These are phyloP conservation scores for Panaeolus cyanescens DNA, from an alignment of 768 basidiomycete species.

Conservation along the genomic window DNA sequence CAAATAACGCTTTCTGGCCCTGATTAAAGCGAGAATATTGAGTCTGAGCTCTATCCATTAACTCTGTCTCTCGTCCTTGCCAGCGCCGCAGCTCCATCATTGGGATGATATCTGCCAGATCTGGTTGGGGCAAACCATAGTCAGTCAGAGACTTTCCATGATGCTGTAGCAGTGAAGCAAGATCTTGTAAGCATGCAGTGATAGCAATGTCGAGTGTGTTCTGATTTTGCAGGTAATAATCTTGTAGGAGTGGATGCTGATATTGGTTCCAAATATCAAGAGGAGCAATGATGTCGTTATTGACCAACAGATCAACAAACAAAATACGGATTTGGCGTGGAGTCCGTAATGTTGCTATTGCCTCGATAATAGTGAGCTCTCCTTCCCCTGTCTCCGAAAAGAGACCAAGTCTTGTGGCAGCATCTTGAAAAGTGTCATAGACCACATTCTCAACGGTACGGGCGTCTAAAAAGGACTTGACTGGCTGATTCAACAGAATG, in stretches of 20 bases:
- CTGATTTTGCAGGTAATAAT: conserved; percentile 10
- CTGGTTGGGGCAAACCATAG: conserved; percentile 31
- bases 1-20: conserved; percentile 10
- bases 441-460: conserved; percentile 16
- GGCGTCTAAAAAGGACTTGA: conserved; percentile 15
- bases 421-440: conserved; percentile 21
- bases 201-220: background rate
- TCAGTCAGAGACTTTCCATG: conserved; percentile 20
- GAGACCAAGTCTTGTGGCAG: conserved; percentile 14
- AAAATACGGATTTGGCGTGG: conserved; percentile 38
- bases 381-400: conserved; percentile 18
- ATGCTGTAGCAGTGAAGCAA: conserved; percentile 8
- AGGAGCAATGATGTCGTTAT: conserved; percentile 27
- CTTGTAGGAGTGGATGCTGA: conserved; percentile 4
- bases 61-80: background rate
- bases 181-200: background rate
- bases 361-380: conserved; percentile 33
- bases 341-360: conserved; percentile 27
- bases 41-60: conserved; percentile 2
- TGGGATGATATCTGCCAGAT: background rate
- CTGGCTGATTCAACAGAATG: conserved; percentile 22
- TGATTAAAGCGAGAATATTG: conserved; percentile 15
- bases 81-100: conserved; percentile 11
- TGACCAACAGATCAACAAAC: conserved; percentile 38
- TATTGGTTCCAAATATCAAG: conserved; percentile 10